These are phyloP conservation scores for Protea cynaroides DNA, from an alignment of 164 flowering plant genomes.

Conservation along the genomic window DNA sequence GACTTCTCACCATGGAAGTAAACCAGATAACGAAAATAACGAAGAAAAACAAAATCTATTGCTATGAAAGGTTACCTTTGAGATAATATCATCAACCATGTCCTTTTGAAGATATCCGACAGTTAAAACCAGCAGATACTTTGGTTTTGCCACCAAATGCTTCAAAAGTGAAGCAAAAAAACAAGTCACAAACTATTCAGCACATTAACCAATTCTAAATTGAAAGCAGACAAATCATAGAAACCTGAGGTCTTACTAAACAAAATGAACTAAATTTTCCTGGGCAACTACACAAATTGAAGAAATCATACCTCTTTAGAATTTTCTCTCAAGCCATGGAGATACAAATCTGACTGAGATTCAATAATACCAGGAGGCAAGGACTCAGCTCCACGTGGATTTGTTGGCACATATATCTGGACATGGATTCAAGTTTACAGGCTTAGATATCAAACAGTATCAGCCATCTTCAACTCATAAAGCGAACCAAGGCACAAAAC, in stretches of 20 bases:
- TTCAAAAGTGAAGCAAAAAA: not conserved
- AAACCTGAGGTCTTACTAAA: no score
- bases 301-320: constrained; percentile 11
- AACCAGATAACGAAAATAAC: not conserved
- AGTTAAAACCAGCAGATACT: constrained; percentile 17
- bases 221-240: no score
- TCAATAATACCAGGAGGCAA: constrained; percentile 15
- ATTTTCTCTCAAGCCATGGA: constrained; percentile 5
- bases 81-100: constrained; percentile 11
- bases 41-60: not conserved
- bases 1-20: not conserved
- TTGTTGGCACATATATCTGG: constrained; percentile 12
- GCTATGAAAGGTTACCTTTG: constrained; percentile 7
- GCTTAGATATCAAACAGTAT: not conserved
- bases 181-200: no score
- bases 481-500: not conserved
- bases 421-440: not conserved
- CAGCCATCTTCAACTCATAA: not conserved
- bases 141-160: constrained; percentile 17
- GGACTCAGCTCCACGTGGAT: constrained; percentile 17
- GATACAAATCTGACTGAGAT: constrained; percentile 14
- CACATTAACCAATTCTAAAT: no score
- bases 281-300: no score
- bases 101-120: constrained; percentile 20
- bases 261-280: no score